phyloP scores from a whole-genome alignment of 139 green algal species.

The Volvox reticuliferus region DNA sequence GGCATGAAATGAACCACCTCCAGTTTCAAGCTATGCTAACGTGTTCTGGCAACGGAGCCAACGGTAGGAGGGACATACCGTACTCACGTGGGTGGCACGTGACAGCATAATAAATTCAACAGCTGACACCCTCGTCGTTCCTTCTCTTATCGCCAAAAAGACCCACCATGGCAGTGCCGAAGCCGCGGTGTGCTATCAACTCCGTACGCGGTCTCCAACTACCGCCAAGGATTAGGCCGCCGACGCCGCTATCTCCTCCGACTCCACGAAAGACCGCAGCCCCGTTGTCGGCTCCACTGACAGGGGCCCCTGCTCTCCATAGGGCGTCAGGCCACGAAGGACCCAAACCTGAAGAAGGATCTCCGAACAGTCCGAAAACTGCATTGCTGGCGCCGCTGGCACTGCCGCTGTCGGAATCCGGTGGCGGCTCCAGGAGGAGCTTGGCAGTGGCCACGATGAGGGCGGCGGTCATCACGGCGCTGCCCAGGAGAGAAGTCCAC shows the following conservation, averaged over 20 bases:
- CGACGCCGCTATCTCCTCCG: background rate
- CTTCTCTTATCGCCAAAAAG: too few relatives aligned
- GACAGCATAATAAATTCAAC: too few relatives aligned
- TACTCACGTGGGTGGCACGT: too few relatives aligned
- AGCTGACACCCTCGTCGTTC: too few relatives aligned
- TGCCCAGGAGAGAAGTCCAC: slow-evolving; percentile 41
- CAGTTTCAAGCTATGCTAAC: too few relatives aligned
- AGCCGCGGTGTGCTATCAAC: background rate
- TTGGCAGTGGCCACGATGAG: slow-evolving; percentile 30
- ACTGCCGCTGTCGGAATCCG: background rate
- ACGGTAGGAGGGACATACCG: too few relatives aligned
- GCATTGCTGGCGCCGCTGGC: background rate
- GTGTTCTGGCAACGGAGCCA: too few relatives aligned
- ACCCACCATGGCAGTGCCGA: slow-evolving; percentile 35
- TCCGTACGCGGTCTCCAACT: slow-evolving; percentile 11
- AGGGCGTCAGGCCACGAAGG: background rate
- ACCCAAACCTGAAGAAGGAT: too few relatives aligned
- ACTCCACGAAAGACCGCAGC: too few relatives aligned
- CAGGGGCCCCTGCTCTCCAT: background rate
- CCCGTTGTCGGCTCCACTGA: too few relatives aligned
- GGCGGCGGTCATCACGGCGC: background rate
- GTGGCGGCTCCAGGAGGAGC: slow-evolving; percentile 29
- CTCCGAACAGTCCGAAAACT: too few relatives aligned
- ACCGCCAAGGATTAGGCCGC: background rate
- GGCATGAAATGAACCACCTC: too few relatives aligned